Evolutionary conservation across 495 filamentous ascomycete genomes (phyloP).

Genomic region (Copromyces sp.): DNA sequence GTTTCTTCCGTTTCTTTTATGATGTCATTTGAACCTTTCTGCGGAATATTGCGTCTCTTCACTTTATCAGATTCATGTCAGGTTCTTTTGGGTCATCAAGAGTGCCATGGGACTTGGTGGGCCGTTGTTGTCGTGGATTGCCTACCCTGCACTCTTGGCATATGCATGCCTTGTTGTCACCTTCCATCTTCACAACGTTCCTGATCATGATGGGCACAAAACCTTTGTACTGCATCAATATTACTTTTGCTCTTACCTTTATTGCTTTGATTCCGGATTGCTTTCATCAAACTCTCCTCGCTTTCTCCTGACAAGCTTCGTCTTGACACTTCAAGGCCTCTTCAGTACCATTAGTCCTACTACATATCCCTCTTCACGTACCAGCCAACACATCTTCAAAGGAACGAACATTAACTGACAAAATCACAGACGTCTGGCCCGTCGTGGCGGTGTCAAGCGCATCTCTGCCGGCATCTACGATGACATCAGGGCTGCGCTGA

Average conservation of each 20-base stretch:
- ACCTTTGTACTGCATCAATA: not conserved
- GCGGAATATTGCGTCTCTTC: not conserved
- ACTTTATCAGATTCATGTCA: not conserved
- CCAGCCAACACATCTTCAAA: not conserved
- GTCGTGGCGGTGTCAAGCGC: conserved; percentile 68
- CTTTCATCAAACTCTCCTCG: not conserved
- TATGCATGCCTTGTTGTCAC: not conserved
- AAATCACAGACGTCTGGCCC: conserved; percentile 55
- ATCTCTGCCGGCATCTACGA: conserved; percentile 65
- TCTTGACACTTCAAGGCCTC: not conserved
- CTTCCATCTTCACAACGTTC: not conserved
- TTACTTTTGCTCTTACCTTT: not conserved
- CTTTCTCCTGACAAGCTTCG: not conserved
- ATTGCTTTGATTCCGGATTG: not conserved
- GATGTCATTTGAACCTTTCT: not conserved
- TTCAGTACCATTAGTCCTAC: not conserved
- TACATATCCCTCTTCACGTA: not conserved
- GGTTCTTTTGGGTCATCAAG: not conserved
- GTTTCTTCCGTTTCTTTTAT: not conserved
- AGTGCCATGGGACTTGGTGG: not conserved
- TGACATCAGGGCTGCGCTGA: conserved; percentile 48
- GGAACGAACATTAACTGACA: not conserved
- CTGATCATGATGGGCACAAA: not conserved
- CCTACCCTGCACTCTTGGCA: not conserved
- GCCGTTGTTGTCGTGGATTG: not conserved